These are phyloP conservation scores for Solanum hybrid DNA, from an alignment of 305 asterid genomes.

Conservation along the genomic window DNA sequence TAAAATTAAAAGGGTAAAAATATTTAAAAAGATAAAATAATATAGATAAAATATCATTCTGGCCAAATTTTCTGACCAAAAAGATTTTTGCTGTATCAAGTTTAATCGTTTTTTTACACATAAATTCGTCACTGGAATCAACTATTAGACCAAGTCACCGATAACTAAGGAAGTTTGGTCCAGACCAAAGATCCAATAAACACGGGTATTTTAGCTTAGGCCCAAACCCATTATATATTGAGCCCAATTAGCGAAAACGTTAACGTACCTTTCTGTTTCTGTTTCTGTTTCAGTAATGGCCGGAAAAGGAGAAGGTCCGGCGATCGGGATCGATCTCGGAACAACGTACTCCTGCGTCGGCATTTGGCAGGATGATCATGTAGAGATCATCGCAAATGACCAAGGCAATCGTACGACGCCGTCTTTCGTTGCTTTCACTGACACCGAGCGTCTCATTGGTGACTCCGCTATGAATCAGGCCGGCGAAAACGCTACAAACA, in stretches of 20 bases:
- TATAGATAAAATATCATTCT: no score
- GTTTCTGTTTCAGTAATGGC: neutral
- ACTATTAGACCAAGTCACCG: neutral
- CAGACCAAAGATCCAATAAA: neutral
- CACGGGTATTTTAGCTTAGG: neutral
- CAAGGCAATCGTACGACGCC: neutral
- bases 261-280: no score
- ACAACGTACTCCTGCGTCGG: neutral
- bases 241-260: neutral
- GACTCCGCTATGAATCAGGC: slow-evolving; percentile 1
- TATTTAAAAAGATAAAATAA: no score
- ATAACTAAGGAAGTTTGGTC: neutral
- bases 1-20: no score
- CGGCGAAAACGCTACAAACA: neutral
- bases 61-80: no score
- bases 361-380: neutral
- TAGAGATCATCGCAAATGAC: neutral
- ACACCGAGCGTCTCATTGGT: neutral
- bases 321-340: slow-evolving; percentile 3
- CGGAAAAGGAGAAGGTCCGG: neutral
- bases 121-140: neutral
- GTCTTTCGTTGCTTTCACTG: neutral
- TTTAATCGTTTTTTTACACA: no score
- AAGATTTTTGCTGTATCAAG: neutral
- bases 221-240: neutral